Percentiles rank a stretch among this genome's conserved stretches.
Conservation (phyloP, 2,329 filamentous ascomycete genomes). For the Venturiaceae sp. region DNA sequence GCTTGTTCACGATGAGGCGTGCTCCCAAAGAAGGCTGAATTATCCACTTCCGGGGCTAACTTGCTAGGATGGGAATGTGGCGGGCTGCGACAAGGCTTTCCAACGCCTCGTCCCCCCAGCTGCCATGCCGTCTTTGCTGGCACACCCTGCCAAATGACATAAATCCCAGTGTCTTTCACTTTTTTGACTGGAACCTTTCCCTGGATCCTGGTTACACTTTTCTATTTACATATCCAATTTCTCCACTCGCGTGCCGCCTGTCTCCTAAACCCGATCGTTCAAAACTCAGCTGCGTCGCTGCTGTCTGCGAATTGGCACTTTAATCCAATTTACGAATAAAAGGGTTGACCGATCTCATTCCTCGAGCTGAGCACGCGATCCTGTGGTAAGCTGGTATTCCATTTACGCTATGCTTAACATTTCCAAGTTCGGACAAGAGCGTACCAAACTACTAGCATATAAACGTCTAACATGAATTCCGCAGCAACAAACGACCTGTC, state of each 20-base stretch:
- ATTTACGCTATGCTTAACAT: neutral
- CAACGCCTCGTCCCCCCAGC: neutral
- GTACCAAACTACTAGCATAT: neutral
- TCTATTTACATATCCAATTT: neutral
- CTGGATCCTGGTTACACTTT: neutral
- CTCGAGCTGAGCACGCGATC: neutral
- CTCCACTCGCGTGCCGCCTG: neutral
- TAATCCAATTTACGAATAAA: neutral
- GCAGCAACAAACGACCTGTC: neutral
- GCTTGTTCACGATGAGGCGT: neutral
- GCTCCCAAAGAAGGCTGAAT: neutral
- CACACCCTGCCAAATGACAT: neutral
- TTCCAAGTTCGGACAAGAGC: neutral
- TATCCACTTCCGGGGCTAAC: neutral
- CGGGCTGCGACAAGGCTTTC: neutral
- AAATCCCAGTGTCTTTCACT: neutral
- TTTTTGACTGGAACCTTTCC: neutral
- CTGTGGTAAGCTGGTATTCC: neutral
- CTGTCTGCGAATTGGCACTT: neutral
- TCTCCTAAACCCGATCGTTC: neutral
- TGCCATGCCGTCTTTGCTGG: neutral
- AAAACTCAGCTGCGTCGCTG: neutral
- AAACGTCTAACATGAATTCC: neutral
- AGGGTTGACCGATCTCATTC: neutral
- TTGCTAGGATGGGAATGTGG: neutral